Base-by-base conservation (phyloP, 306 rosid genomes). In the Casuarina cunninghamiana region DNA sequence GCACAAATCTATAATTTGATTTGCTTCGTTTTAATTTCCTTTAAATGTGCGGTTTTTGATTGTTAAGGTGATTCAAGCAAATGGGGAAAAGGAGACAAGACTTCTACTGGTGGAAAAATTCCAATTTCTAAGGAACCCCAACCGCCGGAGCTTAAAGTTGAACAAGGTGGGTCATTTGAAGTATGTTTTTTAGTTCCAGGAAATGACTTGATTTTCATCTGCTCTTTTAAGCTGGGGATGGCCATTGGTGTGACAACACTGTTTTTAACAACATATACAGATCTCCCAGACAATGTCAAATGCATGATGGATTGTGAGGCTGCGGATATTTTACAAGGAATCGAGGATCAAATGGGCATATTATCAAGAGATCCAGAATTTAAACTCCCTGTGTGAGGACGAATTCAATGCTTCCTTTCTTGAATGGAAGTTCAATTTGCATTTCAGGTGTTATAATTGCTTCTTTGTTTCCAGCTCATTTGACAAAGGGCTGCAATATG, bases 301-400 rank as follows among this genome's bases (percentile, higher is more conserved):
- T 90, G 97, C 83, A 70, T 94, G 77, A 87, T 88, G 96, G 94
- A 90, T 82, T 92, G 97, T 79, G 97, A 95, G 83, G 98, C 96
- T 69, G 86, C 81, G 0, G 86, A 86, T 74, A 51, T 86, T 48
- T 86, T 91, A 74, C 91, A 80, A 84, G 92, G 91, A 83, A 84
- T 95, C 81, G 93, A 88, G 78, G 90, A 89, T 6, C 90, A 84
- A 62, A 91, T 95, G 96, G 82, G 80, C 81, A 37, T 75, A 60
- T 83, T 92, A 82, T 90, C 98, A 10, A 89, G 78, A 74, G 98
- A 94, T 88, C 87, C 98, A 74, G 16, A 84, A 7, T 75, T 94
- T 75, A 92, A 88, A 91, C 82, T 88, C 42, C 93, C 97, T 10
- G 72, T 51, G 97, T 92, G 80, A 80, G 97, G 63, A 81, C 65